A percentile compares a stretch with the other conserved stretches of the same genome.
phyloP scores from a whole-genome alignment of 371 early-diverging fungal species.

The Zychaea mexicana region DNA sequence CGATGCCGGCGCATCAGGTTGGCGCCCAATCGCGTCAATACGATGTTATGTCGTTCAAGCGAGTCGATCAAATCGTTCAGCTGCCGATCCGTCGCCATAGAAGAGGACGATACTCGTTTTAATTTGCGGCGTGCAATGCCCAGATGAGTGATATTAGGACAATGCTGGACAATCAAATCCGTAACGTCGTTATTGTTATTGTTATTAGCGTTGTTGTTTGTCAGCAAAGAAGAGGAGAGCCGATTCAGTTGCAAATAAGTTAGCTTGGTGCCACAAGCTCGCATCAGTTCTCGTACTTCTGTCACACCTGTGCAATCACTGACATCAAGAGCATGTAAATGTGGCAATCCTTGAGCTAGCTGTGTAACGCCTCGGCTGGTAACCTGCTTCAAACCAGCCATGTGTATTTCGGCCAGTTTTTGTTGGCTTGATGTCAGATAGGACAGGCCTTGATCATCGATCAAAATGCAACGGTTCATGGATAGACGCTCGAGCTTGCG shows the following conservation, averaged over 20 bases:
- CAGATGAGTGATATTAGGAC: background rate
- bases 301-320: slow-evolving; percentile 10
- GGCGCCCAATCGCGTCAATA: background rate
- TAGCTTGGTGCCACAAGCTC: slow-evolving; percentile 9
- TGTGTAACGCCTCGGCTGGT: background rate
- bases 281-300: slow-evolving; percentile 1
- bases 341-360: background rate
- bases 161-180: slow-evolving; percentile 1
- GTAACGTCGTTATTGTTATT: background rate
- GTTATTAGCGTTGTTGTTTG: background rate
- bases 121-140: background rate
- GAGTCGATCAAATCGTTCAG: background rate
- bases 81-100: too few relatives aligned
- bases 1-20: background rate
- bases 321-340: slow-evolving; percentile 2
- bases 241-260: slow-evolving; percentile 4
- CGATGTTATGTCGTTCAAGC: background rate
- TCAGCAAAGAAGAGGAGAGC: background rate
- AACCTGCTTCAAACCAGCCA: slow-evolving; percentile 3
- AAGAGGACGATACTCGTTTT: background rate
- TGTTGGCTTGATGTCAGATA: background rate
- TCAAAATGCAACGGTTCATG: background rate
- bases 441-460: background rate
- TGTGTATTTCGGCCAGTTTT: background rate
- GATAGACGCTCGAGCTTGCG: background rate